Base-by-base conservation (phyloP, 2,329 filamentous ascomycete genomes). In the Pestalotiopsis sp. region DNA sequence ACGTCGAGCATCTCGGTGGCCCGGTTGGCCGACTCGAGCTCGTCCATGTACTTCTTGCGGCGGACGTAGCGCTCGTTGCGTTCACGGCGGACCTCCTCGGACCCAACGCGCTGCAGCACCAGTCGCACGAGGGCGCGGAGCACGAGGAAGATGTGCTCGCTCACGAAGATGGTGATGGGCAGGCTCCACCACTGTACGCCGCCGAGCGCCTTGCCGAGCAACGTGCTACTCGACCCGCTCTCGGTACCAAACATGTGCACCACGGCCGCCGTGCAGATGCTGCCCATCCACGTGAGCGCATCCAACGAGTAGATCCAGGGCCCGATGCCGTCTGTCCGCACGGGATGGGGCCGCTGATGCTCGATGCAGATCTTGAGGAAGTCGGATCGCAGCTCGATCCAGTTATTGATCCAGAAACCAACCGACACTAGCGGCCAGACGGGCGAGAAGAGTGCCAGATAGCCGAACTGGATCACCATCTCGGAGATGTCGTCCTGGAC, bases 311-410 rank as follows among this genome's bases (percentile, higher is more conserved):
- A 85, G 17, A 93, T 84, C 87, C 91, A 94, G 0, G 92, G 91
- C 0, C 92, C 92, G 70, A 94, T 93, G 3, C 90, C 91, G 74
- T 93, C 92, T 0, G 90, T 86, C 5, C 92, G 89, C 71, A 87
- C 86, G 0, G 92, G 92, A 0, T 86, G 87, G 0, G 92, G 92
- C 1, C 92, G 88, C 70, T 91, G 90, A 81, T 91, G 92, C 75
- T 94, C 91, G 27, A 90, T 83, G 71, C 90, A 92, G 67, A 94
- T 92, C 75, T 94, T 94, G 79, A 92, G 87, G 60, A 93, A 92
- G 74, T 94, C 92, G 2, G 91, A 91, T 11, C 92, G 90, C 11
- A 94, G 84, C 78, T 94, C 92, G 67, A 94, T 82, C 91, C 91
- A 93, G 80, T 94, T 91, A 79, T 94, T 94, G 76, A 93, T 79